Conservation (phyloP, 371 early-diverging fungal species). For the Phascolomyces articulosus region DNA sequence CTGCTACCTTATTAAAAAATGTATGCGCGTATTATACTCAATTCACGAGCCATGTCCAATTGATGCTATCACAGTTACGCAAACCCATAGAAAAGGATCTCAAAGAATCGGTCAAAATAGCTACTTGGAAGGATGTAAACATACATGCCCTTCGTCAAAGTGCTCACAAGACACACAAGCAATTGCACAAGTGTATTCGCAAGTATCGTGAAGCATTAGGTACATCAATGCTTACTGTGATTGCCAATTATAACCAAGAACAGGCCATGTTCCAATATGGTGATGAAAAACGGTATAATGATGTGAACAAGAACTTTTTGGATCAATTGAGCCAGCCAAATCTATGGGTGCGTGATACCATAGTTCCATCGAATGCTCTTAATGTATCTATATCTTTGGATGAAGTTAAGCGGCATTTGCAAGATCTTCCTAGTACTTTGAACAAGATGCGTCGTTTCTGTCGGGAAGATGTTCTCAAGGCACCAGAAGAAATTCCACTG, state of each 20-base stretch:
- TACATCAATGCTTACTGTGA: conserved; percentile 78
- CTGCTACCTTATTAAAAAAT: conserved; percentile 54
- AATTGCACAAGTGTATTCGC: conserved; percentile 87
- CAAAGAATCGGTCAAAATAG: conserved; percentile 92
- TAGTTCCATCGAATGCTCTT: conserved; percentile 14
- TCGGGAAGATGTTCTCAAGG: conserved; percentile 30
- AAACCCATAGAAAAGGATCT: conserved; percentile 89
- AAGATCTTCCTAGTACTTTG: conserved; percentile 38
- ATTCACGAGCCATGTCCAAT: conserved; percentile 62
- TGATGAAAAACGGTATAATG: conserved; percentile 51
- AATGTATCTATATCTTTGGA: conserved; percentile 20
- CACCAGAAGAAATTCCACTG: conserved; percentile 30
- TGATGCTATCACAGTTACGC: conserved; percentile 58
- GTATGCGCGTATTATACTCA: conserved; percentile 80
- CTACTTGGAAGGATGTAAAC: conserved; percentile 97
- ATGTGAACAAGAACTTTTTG: conserved; percentile 32
- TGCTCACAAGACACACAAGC: conserved; percentile 89
- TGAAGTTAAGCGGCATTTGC: conserved; percentile 37
- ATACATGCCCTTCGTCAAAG: conserved; percentile 91
- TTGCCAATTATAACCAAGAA: conserved; percentile 65
- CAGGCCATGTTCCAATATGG: conserved; percentile 55
- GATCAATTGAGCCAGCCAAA: conserved; percentile 37
- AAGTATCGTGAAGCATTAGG: conserved; percentile 81
- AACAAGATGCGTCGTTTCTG: conserved; percentile 35
- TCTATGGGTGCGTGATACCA: conserved; percentile 29